These are phyloP conservation scores for Kluyveromyces dobzhanskii DNA, from an alignment of 805 yeast species.

Conservation along the genomic window DNA sequence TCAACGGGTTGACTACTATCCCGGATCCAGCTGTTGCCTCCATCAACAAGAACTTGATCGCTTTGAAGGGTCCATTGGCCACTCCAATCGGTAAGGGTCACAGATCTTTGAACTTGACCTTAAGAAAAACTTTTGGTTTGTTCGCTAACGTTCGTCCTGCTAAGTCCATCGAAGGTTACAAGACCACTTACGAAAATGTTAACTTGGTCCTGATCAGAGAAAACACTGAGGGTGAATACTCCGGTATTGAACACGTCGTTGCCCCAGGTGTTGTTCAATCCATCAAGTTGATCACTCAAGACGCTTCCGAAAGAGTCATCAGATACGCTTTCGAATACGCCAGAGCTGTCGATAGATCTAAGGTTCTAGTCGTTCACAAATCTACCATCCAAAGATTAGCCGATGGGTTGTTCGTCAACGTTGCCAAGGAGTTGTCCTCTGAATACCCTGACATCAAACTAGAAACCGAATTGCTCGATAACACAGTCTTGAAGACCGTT, in stretches of 20 bases:
- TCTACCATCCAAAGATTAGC: slow-evolving; percentile 97
- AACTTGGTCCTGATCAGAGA: slow-evolving; percentile 96
- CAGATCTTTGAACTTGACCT: slow-evolving; percentile 91
- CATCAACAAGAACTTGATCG: slow-evolving; percentile 87
- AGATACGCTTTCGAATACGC: slow-evolving; percentile 98
- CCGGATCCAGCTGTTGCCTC: slow-evolving; percentile 89
- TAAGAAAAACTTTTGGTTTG: slow-evolving; percentile 92
- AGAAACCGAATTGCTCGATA: slow-evolving; percentile 84
- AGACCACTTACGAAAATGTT: slow-evolving; percentile 73
- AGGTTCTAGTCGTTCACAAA: slow-evolving; percentile 93
- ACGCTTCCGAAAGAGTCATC: slow-evolving; percentile 93
- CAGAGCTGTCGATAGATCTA: slow-evolving; percentile 74
- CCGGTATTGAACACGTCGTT: slow-evolving; percentile 97
- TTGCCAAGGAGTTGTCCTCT: slow-evolving; percentile 81
- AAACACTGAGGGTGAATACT: slow-evolving; percentile 99
- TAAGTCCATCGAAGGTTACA: slow-evolving; percentile 84
- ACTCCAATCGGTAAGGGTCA: slow-evolving; percentile 99
- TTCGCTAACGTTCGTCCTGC: slow-evolving; percentile 98
- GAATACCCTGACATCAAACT: slow-evolving; percentile 88
- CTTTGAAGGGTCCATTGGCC: slow-evolving; percentile 96
- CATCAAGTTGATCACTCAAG: slow-evolving; percentile 91
- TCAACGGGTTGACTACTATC: slow-evolving; percentile 87
- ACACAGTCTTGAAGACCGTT: slow-evolving; percentile 86
- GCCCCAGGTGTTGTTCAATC: slow-evolving; percentile 98
- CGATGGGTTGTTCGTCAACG: slow-evolving; percentile 91